Conservation (phyloP, 441 rosid species). For the Daphne laureola region DNA sequence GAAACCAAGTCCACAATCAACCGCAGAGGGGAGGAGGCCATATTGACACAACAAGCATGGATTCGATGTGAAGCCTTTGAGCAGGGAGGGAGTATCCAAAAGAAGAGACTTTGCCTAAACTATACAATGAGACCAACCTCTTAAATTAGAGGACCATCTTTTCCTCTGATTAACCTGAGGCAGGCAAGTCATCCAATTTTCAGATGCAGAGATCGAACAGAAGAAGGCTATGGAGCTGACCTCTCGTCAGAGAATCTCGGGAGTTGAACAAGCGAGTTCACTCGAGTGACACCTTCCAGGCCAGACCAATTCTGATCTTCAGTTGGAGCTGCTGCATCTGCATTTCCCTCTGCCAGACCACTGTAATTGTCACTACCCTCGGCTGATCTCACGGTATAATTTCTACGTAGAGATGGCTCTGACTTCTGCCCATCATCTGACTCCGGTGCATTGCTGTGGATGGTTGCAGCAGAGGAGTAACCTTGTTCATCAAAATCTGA, state of each 20-base stretch:
- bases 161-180: constrained; percentile 14
- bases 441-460: constrained; percentile 70
- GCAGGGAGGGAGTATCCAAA: no score
- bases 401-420: constrained; percentile 83
- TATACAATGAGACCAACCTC: constrained; percentile 9
- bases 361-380: constrained; percentile 54
- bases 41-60: no score
- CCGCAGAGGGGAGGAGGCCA: no score
- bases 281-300: constrained; percentile 91
- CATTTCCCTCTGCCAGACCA: constrained; percentile 27
- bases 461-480: constrained; percentile 87
- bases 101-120: constrained; percentile 12
- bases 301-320: constrained; percentile 93
- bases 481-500: constrained; percentile 81
- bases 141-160: constrained; percentile 11
- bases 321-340: constrained; percentile 21
- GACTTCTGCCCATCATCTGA: constrained; percentile 79
- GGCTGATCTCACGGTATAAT: constrained; percentile 74
- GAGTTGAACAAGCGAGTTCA: constrained; percentile 94
- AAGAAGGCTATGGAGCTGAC: constrained; percentile 29
- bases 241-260: constrained; percentile 88
- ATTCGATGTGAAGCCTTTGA: no score
- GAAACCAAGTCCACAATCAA: no score
- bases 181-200: constrained; percentile 10
- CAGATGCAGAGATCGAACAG: not conserved